These are phyloP conservation scores for Mycosarcoma maydis DNA, from an alignment of 1,284 basidiomycete genomes.

Conservation along the genomic window DNA sequence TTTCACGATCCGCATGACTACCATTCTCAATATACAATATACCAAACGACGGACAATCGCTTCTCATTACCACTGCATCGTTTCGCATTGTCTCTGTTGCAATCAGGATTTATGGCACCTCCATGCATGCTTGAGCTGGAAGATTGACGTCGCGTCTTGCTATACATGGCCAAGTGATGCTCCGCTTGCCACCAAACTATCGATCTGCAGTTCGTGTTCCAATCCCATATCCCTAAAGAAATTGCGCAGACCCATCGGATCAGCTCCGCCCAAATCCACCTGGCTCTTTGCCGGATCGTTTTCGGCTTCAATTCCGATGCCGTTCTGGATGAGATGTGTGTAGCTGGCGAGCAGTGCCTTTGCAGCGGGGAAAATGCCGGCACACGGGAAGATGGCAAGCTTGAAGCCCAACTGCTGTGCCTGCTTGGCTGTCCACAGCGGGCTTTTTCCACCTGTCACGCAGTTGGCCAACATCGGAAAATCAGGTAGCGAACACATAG, in stretches of 20 bases:
- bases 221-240: conserved; percentile 49
- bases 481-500: conserved; percentile 73
- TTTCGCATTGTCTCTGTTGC: conserved; percentile 1
- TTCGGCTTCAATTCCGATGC: conserved; percentile 36
- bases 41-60: no score
- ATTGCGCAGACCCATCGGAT: conserved; percentile 32
- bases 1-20: no score
- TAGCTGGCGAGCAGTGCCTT: conserved; percentile 31
- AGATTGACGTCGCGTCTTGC: no score
- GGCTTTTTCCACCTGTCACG: conserved; percentile 41
- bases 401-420: conserved; percentile 29
- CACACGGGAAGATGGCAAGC: conserved; percentile 49
- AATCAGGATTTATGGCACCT: no score
- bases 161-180: conserved; percentile 25
- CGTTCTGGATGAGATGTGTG: conserved; percentile 65
- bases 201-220: conserved; percentile 39
- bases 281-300: not conserved
- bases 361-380: conserved; percentile 41
- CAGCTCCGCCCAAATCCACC: conserved; percentile 33
- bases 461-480: conserved; percentile 43
- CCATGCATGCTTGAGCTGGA: no score
- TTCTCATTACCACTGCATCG: not conserved
- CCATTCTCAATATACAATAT: no score
- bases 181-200: conserved; percentile 22
- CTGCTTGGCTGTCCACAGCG: conserved; percentile 33